phyloP scores from a whole-genome alignment of 352 stramenopile species.

The Globisporangium polare region DNA sequence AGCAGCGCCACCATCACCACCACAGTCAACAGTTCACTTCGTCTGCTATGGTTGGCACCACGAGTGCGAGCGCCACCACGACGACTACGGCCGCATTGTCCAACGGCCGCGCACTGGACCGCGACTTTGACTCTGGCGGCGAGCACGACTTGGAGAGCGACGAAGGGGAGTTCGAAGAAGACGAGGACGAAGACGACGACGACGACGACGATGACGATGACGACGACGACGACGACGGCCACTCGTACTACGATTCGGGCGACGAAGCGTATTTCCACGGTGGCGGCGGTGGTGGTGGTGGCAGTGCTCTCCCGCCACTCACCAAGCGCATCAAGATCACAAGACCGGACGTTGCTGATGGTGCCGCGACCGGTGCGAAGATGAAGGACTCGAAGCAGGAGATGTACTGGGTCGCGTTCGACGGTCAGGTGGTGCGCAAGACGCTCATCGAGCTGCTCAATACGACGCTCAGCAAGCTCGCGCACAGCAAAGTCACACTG shows the following conservation, averaged over 20 bases:
- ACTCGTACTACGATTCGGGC: constrained; percentile 54
- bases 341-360: constrained; percentile 11
- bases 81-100: not conserved
- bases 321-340: constrained; percentile 54
- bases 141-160: constrained; percentile 18
- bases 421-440: constrained; percentile 58
- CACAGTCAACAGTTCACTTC: not conserved
- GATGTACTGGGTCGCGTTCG: constrained; percentile 68
- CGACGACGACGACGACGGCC: constrained; percentile 27
- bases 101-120: constrained; percentile 8
- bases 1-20: constrained; percentile 5
- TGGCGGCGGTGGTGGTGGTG: not conserved
- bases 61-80: too few relatives aligned
- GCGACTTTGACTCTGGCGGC: constrained; percentile 12
- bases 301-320: constrained; percentile 22
- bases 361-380: not conserved
- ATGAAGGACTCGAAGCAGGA: constrained; percentile 27
- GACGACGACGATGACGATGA: constrained; percentile 50
- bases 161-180: constrained; percentile 16
- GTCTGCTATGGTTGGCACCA: too few relatives aligned
- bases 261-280: constrained; percentile 40
- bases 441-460: constrained; percentile 51
- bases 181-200: constrained; percentile 28
- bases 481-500: constrained; percentile 24
- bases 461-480: constrained; percentile 35